phyloP scores from a whole-genome alignment of 164 flowering plant species.

The Aristolochia fimbriata region DNA sequence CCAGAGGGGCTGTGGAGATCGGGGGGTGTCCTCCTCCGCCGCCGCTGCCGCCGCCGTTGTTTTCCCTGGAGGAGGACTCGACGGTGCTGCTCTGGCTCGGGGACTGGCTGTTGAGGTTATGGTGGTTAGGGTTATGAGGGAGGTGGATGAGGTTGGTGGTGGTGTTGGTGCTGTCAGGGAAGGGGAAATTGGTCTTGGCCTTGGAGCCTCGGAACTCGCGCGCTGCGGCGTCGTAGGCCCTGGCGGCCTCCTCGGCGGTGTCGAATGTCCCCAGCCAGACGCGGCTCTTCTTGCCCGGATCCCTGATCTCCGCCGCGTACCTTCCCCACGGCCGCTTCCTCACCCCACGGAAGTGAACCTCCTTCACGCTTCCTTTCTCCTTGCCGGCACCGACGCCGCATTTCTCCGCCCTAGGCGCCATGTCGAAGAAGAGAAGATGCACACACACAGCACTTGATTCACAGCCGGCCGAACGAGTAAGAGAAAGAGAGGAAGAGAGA shows the following conservation, averaged over 20 bases:
- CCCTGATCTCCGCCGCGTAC: constrained; percentile 75
- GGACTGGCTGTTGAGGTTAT: constrained; percentile 17
- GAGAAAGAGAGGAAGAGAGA: too few relatives aligned
- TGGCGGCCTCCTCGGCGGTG: constrained; percentile 67
- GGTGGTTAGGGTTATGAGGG: background rate
- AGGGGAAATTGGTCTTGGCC: constrained; percentile 64
- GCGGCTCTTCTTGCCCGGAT: constrained; percentile 63
- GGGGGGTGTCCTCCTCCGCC: constrained; percentile 5
- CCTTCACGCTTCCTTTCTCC: constrained; percentile 12
- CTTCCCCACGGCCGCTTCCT: constrained; percentile 82
- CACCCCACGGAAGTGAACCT: constrained; percentile 58
- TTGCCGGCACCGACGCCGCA: background rate
- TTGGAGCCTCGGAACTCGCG: constrained; percentile 56
- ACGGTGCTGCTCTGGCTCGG: constrained; percentile 75
- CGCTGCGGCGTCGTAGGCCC: constrained; percentile 65
- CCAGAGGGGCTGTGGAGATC: constrained; percentile 12
- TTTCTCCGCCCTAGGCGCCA: constrained; percentile 37
- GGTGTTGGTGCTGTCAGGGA: constrained; percentile 2
- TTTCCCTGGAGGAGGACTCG: constrained; percentile 37
- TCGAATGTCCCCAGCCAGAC: constrained; percentile 77
- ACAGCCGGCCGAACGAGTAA: too few relatives aligned
- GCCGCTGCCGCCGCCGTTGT: too few relatives aligned
- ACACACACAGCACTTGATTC: too few relatives aligned
- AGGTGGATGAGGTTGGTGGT: background rate
- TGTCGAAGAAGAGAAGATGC: too few relatives aligned